A percentile compares a stretch with the other conserved stretches of the same genome.
phyloP scores from a whole-genome alignment of 441 rosid genomes.

The Erysimum pusillum region DNA sequence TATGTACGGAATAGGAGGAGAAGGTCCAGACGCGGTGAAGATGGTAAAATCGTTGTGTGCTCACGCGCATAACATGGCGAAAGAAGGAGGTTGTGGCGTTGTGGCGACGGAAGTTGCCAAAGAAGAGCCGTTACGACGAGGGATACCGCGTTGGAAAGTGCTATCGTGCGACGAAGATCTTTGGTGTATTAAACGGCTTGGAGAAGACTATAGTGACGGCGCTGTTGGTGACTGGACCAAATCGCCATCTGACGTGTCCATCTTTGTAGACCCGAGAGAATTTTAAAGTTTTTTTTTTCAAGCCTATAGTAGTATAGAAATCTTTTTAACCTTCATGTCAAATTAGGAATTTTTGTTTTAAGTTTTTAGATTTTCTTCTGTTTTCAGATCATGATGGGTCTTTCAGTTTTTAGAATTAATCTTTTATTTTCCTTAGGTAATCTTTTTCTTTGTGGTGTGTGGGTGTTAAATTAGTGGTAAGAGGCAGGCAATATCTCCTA shows the following conservation, averaged over 20 bases:
- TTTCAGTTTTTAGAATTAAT: conserved; percentile 35
- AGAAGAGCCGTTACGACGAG: conserved; percentile 72
- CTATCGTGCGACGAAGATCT: conserved; percentile 87
- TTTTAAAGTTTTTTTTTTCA: conserved; percentile 44
- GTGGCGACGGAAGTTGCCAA: conserved; percentile 86
- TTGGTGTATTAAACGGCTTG: conserved; percentile 94
- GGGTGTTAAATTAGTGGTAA: conserved; percentile 51
- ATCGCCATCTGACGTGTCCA: conserved; percentile 80
- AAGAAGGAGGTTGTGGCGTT: conserved; percentile 67
- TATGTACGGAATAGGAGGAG: conserved; percentile 89
- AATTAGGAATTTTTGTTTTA: background rate
- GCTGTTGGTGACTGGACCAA: conserved; percentile 93
- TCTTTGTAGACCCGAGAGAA: conserved; percentile 98
- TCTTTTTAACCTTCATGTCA: background rate
- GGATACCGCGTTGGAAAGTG: conserved; percentile 89
- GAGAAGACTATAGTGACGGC: conserved; percentile 87
- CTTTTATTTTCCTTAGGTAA: conserved; percentile 1
- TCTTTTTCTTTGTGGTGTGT: conserved; percentile 2
- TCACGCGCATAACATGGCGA: conserved; percentile 87
- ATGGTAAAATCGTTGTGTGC: conserved; percentile 69
- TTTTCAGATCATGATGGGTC: conserved; percentile 10
- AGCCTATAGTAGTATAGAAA: background rate
- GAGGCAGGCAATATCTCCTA: conserved; percentile 48
- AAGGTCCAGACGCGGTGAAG: conserved; percentile 72
- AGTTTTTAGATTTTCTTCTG: background rate